Evolutionary conservation across 2,329 filamentous ascomycete genomes (phyloP).

Genomic region (Nigrospora sphaerica): DNA sequence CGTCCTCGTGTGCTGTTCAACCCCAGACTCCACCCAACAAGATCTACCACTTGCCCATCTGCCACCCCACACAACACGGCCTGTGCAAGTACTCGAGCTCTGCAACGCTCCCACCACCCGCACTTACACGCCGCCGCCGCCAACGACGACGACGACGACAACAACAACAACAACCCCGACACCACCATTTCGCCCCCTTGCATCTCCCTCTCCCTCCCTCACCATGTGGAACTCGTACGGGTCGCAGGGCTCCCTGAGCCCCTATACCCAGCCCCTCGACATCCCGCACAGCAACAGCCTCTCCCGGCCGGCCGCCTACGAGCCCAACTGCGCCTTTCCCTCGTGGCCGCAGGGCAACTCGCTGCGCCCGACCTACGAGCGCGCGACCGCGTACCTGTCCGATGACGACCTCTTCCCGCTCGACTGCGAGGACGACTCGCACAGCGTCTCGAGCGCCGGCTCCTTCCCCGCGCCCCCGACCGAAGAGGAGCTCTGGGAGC

Average conservation of each 20-base stretch:
- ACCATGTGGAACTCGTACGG: conserved; percentile 26
- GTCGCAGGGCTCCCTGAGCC: conserved; percentile 28
- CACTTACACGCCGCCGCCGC: neutral
- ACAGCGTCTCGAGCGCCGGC: conserved; percentile 33
- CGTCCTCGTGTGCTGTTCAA: neutral
- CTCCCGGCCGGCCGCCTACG: conserved; percentile 16
- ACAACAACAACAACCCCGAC: neutral
- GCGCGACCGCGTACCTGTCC: conserved; percentile 50
- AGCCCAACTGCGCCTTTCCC: conserved; percentile 32
- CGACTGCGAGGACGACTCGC: conserved; percentile 39
- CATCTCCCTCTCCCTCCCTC: neutral
- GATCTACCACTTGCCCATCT: neutral
- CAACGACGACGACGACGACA: neutral
- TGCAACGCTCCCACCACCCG: neutral
- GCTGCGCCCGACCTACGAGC: conserved; percentile 25
- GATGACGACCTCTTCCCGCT: conserved; percentile 57
- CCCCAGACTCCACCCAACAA: neutral
- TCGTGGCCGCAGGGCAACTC: conserved; percentile 34
- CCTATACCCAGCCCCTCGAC: conserved; percentile 22
- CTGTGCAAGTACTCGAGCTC: neutral
- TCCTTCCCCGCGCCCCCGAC: conserved; percentile 28
- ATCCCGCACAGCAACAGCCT: conserved; percentile 22
- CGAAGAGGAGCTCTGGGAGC: conserved; percentile 41
- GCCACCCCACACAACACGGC: neutral
- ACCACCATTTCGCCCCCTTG: neutral